Evolutionary conservation across 2,329 filamentous ascomycete genomes (phyloP).

Genomic region (Neonectria sp.): DNA sequence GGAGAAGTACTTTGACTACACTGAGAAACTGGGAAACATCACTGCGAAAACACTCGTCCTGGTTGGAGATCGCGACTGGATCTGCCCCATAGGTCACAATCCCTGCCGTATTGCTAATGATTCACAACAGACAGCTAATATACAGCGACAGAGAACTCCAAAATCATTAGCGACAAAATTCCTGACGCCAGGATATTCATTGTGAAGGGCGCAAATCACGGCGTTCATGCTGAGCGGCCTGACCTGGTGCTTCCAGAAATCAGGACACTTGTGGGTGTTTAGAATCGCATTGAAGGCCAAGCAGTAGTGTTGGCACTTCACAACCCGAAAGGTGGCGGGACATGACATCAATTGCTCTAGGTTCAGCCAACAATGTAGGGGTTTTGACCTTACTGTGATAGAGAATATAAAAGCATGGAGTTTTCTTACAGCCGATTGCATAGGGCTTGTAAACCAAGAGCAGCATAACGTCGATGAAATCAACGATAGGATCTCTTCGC

Average conservation of each 20-base stretch:
- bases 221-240: slow-evolving; percentile 33
- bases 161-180: slow-evolving; percentile 24
- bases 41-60: slow-evolving; percentile 33
- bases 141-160: slow-evolving; percentile 31
- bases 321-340: too few species aligned
- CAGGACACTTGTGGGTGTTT: slow-evolving; percentile 18
- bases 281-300: background rate
- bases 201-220: slow-evolving; percentile 36
- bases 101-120: too few species aligned
- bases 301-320: too few species aligned
- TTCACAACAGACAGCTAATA: background rate
- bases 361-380: background rate
- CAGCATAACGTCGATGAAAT: background rate
- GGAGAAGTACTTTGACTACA: slow-evolving; percentile 40
- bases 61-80: slow-evolving; percentile 40
- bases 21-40: slow-evolving; percentile 18
- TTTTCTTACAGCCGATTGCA: too few species aligned
- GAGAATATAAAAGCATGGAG: background rate
- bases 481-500: too few species aligned
- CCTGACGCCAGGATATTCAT: slow-evolving; percentile 29
- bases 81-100: slow-evolving; percentile 11
- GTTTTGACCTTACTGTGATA: background rate
- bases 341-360: background rate
- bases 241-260: slow-evolving; percentile 32
- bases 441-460: background rate